Evolutionary conservation across 148 eudicot genomes (phyloP), one percentile per base, ranked within the genome.

Genomic region (Amaranthus cruentus): DNA sequence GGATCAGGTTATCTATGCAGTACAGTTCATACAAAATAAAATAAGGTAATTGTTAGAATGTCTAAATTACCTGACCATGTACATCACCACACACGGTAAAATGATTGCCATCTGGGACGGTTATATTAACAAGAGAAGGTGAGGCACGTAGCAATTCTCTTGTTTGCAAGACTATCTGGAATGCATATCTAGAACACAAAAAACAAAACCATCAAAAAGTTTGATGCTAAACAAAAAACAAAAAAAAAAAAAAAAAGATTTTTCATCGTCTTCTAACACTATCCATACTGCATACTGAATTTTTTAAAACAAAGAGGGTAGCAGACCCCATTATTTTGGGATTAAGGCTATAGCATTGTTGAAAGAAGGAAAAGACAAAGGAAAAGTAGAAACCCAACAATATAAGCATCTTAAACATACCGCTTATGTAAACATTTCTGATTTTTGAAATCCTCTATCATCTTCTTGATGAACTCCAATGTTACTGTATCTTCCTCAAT

Each of bases 31-130:
- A 5, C 46, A n/a, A 70, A 6, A 4, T 18, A 55, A n/a, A 62
- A 3, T 18, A 18, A 51, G 9, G 61, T 15, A 52, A 46, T 15
- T 61, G 66, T 5, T 21, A 49, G 49, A 64, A 74, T 70, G 67
- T 21, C 12, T 15, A 43, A 62, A 59, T 78, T 95, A 96, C 99
- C 99, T 96, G 99, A 57, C 99, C 99, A 85, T 96, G 99, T 75
- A 96, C 99, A 78, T 92, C 99, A 80, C 99, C 99, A 78, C 99
- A 96, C 9, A 96, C 88, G 42, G 96, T 96, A 81, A 96, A 92
- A 78, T 85, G 89, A 79, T 92, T 92, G 64, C 95, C 95, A 75
- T 86, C 82, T n/a, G 95, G 94, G 54, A 96, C 85, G 79, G 82
- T 77, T 77, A 96, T 77, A 78, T 96, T 96, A 63, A 96, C 99